These are phyloP conservation scores for Coniferiporia sulphurascens DNA, from an alignment of 1,284 basidiomycete genomes.

Conservation along the genomic window DNA sequence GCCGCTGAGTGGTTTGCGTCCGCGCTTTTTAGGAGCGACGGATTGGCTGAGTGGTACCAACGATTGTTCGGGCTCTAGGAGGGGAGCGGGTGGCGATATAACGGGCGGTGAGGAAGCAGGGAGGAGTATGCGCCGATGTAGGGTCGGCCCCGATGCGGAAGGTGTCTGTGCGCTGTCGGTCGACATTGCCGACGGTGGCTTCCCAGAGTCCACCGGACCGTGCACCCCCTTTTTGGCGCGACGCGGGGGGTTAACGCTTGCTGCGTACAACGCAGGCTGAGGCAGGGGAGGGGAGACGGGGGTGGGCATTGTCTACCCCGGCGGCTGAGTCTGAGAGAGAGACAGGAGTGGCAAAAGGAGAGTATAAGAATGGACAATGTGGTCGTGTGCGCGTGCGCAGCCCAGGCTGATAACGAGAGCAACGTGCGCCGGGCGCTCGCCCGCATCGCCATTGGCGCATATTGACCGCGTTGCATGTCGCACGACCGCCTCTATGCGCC, in stretches of 20 bases:
- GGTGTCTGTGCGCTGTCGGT: neutral
- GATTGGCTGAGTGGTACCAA: slow-evolving; percentile 26
- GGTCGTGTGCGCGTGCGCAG: slow-evolving; percentile 10
- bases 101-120: slow-evolving; percentile 8
- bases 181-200: neutral
- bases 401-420: neutral
- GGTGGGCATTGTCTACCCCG: neutral
- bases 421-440: slow-evolving; percentile 4
- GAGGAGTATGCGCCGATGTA: slow-evolving; percentile 23
- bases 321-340: neutral
- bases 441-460: neutral
- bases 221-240: slow-evolving; percentile 37
- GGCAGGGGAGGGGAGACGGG: neutral
- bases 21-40: slow-evolving; percentile 42
- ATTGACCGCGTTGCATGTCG: slow-evolving; percentile 4
- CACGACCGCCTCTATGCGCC: slow-evolving; percentile 5
- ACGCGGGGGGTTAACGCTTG: slow-evolving; percentile 52
- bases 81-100: slow-evolving; percentile 13
- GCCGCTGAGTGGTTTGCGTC: slow-evolving; percentile 49
- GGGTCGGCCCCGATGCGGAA: slow-evolving; percentile 24
- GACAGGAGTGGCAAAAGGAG: neutral
- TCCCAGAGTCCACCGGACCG: neutral
- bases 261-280: slow-evolving; percentile 35
- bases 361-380: neutral
- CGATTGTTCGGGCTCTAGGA: slow-evolving; percentile 12